Conservation (phyloP, 805 yeast species). For the Metschnikowia corniflorae region DNA sequence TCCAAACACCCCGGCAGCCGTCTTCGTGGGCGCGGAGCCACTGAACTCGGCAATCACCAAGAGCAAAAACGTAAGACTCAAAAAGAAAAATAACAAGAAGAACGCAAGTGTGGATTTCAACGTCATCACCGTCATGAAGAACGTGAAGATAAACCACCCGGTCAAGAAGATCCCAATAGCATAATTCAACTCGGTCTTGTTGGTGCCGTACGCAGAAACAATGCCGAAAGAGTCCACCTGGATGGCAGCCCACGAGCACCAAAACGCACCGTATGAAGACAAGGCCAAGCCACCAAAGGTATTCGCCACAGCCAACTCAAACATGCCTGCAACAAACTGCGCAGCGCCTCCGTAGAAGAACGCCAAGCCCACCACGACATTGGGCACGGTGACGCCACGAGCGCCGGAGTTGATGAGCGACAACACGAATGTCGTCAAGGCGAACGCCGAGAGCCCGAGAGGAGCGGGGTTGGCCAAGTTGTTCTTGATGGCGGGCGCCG, state of each 20-base stretch:
- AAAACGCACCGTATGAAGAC: constrained; percentile 65
- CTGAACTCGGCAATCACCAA: constrained; percentile 38
- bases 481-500: constrained; percentile 41
- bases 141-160: constrained; percentile 45
- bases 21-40: constrained; percentile 28
- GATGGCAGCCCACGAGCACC: constrained; percentile 73
- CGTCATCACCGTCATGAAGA: constrained; percentile 39
- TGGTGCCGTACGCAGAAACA: constrained; percentile 29
- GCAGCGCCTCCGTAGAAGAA: constrained; percentile 71
- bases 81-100: constrained; percentile 38
- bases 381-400: constrained; percentile 60
- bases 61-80: constrained; percentile 39
- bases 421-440: constrained; percentile 63
- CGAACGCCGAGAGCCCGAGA: constrained; percentile 68
- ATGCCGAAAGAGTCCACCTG: constrained; percentile 37
- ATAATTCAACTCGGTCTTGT: constrained; percentile 24
- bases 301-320: constrained; percentile 73
- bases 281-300: constrained; percentile 71
- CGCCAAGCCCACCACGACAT: constrained; percentile 62
- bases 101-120: constrained; percentile 43
- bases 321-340: constrained; percentile 69
- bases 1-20: constrained; percentile 43
- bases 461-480: constrained; percentile 71
- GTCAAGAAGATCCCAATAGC: constrained; percentile 39
- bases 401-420: constrained; percentile 63